Evolutionary conservation across 495 filamentous ascomycete genomes (phyloP), one percentile per base, ranked within the genome.

Genomic region (Venustampulla echinocandica): DNA sequence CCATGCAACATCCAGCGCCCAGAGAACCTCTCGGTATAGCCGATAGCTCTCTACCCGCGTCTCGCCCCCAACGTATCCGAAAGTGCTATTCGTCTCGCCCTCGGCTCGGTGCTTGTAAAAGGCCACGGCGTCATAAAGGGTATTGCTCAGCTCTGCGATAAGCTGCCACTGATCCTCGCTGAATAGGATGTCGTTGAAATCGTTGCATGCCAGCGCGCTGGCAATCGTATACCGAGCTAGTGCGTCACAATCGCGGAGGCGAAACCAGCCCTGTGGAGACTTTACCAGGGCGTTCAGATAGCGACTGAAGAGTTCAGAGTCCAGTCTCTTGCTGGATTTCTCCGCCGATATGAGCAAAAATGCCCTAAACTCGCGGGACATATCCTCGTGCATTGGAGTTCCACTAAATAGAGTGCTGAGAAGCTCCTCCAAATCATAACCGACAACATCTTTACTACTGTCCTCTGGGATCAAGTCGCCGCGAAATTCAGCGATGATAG

Each of bases 101-200:
- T 59, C 56, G 13, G 52, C 30, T 13, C 56, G 56, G 17, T 59
- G 56, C 48, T 59, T 59, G 45, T 46, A 49, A 44, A 45, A 59
- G 11, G 52, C 45, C 1, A 50, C 33, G 13, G 53, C 56, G 34
- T 59, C 56, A 42, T 58, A 59, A 25, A 59, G 43, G 17, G 48
- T 53, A 23, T 32, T 37, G 9, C 41, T 22, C n/a, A 59, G 21
- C 48, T 59, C 56, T 25, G 37, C 34, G 4, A 59, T 14, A 10
- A 56, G 20, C 32, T 59, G 17, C 17, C 52, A 28, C 33, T 59
- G 20, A 19, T 48, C 52, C 34, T 52, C 52, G 33, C 18, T 38
- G 37, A 59, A 59, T 52, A 52, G 49, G 10, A 50, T 18, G 22
- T 49, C 40, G 19, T 52, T 27, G 23, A 46, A 14, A 32, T 56